Conservation (phyloP, 225 moss, liverwort and hornwort genomes). For the Bryum argenteum region DNA sequence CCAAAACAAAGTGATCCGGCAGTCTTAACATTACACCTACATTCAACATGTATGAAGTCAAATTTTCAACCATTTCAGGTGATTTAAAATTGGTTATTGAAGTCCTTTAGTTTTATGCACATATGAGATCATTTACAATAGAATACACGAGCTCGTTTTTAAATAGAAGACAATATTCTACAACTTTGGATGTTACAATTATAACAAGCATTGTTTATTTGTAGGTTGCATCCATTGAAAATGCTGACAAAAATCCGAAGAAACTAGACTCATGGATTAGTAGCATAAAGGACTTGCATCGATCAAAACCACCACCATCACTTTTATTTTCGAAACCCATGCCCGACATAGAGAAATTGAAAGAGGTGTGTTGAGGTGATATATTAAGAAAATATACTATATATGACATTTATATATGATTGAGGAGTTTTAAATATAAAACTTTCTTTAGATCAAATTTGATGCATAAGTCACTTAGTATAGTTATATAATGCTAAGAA, state of each 20-base stretch:
- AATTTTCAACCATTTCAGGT: slow-evolving; percentile 24
- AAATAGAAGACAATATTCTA: too few relatives aligned
- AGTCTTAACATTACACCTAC: slow-evolving; percentile 50
- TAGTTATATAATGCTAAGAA: too few relatives aligned
- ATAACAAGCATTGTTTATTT: fast-evolving
- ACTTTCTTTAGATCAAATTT: too few relatives aligned
- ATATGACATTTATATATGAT: too few relatives aligned
- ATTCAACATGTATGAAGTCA: slow-evolving; percentile 44
- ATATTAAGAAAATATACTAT: background rate
- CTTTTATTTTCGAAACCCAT: slow-evolving; percentile 64
- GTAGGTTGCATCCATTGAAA: slow-evolving; percentile 66
- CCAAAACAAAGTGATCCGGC: slow-evolving; percentile 69
- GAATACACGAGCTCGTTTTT: background rate
- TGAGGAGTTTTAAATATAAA: too few relatives aligned
- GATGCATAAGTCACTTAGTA: too few relatives aligned
- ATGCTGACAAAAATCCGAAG: slow-evolving; percentile 48
- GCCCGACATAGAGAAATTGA: slow-evolving; percentile 58
- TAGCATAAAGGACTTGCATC: slow-evolving; percentile 64
- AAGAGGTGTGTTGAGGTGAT: slow-evolving; percentile 34
- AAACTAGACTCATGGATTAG: slow-evolving; percentile 76
- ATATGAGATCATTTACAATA: too few relatives aligned
- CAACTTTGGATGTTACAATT: fast-evolving
- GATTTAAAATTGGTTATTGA: too few relatives aligned
- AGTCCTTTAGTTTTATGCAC: too few relatives aligned
- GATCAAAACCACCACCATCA: slow-evolving; percentile 36